Percentiles rank a stretch among this genome's conserved stretches.
These are phyloP conservation scores for baker's yeast (Saccharomyces cerevisiae) DNA, from an alignment of 805 yeast species.

Conservation along the genomic window DNA sequence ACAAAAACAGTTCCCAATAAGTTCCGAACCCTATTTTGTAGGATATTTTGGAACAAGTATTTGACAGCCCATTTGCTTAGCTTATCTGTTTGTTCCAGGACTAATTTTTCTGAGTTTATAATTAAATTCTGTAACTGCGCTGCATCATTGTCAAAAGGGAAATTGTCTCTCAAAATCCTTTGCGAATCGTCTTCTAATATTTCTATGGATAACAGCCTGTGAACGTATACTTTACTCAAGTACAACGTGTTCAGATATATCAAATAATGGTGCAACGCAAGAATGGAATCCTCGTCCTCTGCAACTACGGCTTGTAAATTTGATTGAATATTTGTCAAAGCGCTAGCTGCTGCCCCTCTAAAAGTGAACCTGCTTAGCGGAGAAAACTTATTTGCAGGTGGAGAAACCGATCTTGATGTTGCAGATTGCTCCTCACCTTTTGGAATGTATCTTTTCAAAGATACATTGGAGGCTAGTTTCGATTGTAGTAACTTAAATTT, in stretches of 20 bases:
- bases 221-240: constrained; percentile 50
- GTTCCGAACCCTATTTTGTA: constrained; percentile 33
- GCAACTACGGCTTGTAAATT: constrained; percentile 28
- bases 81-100: constrained; percentile 24
- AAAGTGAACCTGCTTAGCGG: constrained; percentile 25
- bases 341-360: constrained; percentile 34
- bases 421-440: constrained; percentile 5
- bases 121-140: constrained; percentile 23
- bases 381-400: constrained; percentile 15
- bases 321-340: constrained; percentile 33
- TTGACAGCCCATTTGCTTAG: constrained; percentile 34
- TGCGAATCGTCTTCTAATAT: constrained; percentile 25
- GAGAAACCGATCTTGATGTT: constrained; percentile 8
- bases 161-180: constrained; percentile 29
- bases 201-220: constrained; percentile 37
- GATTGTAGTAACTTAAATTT: constrained; percentile 23
- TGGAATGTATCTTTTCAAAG: constrained; percentile 20
- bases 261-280: constrained; percentile 50
- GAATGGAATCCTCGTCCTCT: constrained; percentile 24
- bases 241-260: constrained; percentile 67
- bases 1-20: constrained; percentile 22
- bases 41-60: constrained; percentile 34
- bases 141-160: constrained; percentile 34
- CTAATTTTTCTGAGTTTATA: constrained; percentile 15
- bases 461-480: constrained; percentile 13